Evolutionary conservation across 2,329 filamentous ascomycete species (phyloP).

Genomic region (Sordariomycetes sp.): DNA sequence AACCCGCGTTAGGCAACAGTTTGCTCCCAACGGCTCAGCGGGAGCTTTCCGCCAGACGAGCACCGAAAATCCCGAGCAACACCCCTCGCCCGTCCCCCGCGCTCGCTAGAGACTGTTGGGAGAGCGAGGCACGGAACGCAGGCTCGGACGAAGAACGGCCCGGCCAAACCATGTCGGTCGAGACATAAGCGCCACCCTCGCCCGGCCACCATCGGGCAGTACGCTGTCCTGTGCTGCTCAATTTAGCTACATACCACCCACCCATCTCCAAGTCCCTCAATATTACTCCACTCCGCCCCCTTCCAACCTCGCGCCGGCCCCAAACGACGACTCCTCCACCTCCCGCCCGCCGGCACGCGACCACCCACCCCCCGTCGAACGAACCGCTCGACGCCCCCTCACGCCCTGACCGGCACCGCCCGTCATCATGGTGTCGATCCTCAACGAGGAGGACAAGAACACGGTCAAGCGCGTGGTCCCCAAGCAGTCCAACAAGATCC

Average conservation of each 20-base stretch:
- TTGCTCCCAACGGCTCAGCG: neutral
- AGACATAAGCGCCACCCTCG: neutral
- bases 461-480: conserved; percentile 90
- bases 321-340: neutral
- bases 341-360: neutral
- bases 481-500: conserved; percentile 93
- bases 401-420: neutral
- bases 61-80: neutral
- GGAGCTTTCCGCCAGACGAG: neutral
- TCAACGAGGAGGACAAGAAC: conserved; percentile 90
- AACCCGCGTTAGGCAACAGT: neutral
- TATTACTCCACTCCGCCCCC: neutral
- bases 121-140: neutral
- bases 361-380: neutral
- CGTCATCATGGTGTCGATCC: conserved; percentile 47
- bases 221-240: neutral
- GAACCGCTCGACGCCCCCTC: neutral
- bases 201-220: neutral
- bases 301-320: neutral
- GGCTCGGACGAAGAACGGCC: neutral
- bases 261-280: neutral
- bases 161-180: neutral
- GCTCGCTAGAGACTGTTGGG: neutral
- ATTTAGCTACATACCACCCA: neutral
- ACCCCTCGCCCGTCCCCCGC: neutral